A percentile compares a stretch with the other conserved stretches of the same genome.
Conservation (phyloP, 2,329 filamentous ascomycete species). For the Chrysoporthe austroafricana region DNA sequence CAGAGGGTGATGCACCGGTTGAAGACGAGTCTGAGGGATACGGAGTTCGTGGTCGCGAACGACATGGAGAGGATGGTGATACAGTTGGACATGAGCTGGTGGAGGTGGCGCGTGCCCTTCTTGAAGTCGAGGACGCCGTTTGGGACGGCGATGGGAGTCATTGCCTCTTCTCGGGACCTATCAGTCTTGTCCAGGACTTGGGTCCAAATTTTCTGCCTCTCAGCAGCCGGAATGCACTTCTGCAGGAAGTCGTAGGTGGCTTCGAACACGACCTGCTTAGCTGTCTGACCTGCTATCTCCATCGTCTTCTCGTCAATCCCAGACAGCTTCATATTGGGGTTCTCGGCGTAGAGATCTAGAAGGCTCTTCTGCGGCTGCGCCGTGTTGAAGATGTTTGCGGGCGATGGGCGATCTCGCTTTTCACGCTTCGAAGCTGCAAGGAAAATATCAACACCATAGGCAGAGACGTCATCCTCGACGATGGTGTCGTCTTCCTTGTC, state of each 20-base stretch:
- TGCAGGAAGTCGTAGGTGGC: constrained; percentile 18
- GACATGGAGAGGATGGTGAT: constrained; percentile 11
- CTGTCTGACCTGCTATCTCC: constrained; percentile 11
- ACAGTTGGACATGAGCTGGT: constrained; percentile 19
- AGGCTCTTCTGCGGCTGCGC: not conserved
- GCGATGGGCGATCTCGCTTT: not conserved
- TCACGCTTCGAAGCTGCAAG: not conserved
- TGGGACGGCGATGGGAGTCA: not conserved
- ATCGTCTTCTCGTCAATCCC: constrained; percentile 15
- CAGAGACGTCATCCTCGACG: not conserved
- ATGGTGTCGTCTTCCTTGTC: not conserved
- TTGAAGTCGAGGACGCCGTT: constrained; percentile 12
- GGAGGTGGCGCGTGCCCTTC: constrained; percentile 7
- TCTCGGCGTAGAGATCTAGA: constrained; percentile 11
- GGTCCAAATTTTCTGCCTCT: constrained; percentile 10
- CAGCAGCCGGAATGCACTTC: constrained; percentile 6
- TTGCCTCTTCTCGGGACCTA: too few relatives aligned
- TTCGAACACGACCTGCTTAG: constrained; percentile 22
- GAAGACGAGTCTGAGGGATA: constrained; percentile 11
- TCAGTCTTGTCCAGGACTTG: not conserved
- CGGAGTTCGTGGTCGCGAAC: not conserved
- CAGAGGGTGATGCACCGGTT: constrained; percentile 18
- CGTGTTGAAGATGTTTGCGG: not conserved
- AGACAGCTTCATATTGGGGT: constrained; percentile 11
- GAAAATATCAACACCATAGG: constrained; percentile 19